Percentiles rank a stretch among this genome's conserved stretches.
Conservation (phyloP, 2,329 filamentous ascomycete species). For the Coccinonectria pachysandricola region DNA sequence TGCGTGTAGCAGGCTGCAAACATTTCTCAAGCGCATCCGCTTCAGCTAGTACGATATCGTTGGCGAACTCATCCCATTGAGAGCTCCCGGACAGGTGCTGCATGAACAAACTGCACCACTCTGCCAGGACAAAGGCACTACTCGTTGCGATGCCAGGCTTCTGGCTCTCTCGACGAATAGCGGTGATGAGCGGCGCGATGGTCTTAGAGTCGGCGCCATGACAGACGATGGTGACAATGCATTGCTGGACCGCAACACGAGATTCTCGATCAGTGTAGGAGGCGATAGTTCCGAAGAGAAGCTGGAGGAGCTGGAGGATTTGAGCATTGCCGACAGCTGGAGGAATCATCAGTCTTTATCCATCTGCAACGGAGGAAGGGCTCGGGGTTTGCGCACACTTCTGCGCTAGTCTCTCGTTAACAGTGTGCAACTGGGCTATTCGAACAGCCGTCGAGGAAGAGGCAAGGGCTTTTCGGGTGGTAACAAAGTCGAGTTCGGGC, state of each 20-base stretch:
- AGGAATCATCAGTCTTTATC: too few species aligned
- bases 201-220: slow-evolving; percentile 42
- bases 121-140: slow-evolving; percentile 78
- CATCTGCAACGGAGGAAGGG: too few species aligned
- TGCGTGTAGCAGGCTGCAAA: slow-evolving; percentile 52
- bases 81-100: slow-evolving; percentile 54
- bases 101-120: slow-evolving; percentile 79
- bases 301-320: slow-evolving; percentile 48
- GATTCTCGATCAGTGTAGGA: slow-evolving; percentile 81
- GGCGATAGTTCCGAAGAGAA: slow-evolving; percentile 80
- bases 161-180: slow-evolving; percentile 60
- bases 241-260: slow-evolving; percentile 71
- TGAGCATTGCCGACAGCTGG: slow-evolving; percentile 38
- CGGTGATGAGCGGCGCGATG: slow-evolving; percentile 54
- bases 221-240: slow-evolving; percentile 58
- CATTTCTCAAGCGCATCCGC: slow-evolving; percentile 72
- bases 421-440: slow-evolving; percentile 40
- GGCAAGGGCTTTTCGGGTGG: slow-evolving; percentile 39
- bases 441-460: slow-evolving; percentile 53
- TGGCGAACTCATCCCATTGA: slow-evolving; percentile 53
- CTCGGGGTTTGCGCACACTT: slow-evolving; percentile 34
- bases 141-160: slow-evolving; percentile 69
- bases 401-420: slow-evolving; percentile 47
- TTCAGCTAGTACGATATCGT: slow-evolving; percentile 56
- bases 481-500: slow-evolving; percentile 38